Base-by-base conservation (phyloP, 1,139 yeast genomes). In the Oligophagozyma castellii region DNA sequence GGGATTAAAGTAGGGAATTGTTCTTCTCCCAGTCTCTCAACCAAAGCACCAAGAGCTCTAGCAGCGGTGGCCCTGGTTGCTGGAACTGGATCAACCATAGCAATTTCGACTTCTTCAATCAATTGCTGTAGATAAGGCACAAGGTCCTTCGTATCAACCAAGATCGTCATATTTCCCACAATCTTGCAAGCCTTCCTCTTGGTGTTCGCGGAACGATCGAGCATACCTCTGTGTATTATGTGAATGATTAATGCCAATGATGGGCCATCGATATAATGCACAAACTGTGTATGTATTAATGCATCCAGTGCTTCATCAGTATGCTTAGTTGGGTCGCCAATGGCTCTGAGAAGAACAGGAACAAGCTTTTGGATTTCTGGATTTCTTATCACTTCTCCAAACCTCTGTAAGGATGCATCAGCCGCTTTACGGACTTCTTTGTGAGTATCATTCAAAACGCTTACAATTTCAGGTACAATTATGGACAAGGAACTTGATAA, bases 51-150 rank as follows among this genome's bases (percentile, higher is more conserved):
- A 34, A 92, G 63, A 0, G 98, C 98, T 58, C 95, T 75, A 15
- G 95, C 89, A 15, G 96, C 98, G 20, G 95, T 92, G 2, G 96
- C 92, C 53, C 98, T 73, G 0, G 98, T 89, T 25, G 78, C 81
- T 21, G 98, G 95, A 29, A 92, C 98, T 1, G 98, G 98, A 48
- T 92, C 99, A 33, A 92, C 95, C 94, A 92, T 86, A 2, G 96
- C 94, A 24, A 69, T 64, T 52, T 89, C 95, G 35, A 92, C 69
- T 45, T 84, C 95, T 10, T 71, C 67, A 26, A 86, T 77, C 43
- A 92, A 63, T 28, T 73, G 69, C 15, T 72, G 67, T 44, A 92
- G 63, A 55, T 92, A 89, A 16, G 95, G 95, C 35, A 72, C 59
- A 37, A 92, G 65, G 51, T 92, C 98, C 41, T 70, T 73, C 14